These are phyloP conservation scores for Lizanozyma gosingica DNA, from an alignment of 1,139 yeast species.

Conservation along the genomic window DNA sequence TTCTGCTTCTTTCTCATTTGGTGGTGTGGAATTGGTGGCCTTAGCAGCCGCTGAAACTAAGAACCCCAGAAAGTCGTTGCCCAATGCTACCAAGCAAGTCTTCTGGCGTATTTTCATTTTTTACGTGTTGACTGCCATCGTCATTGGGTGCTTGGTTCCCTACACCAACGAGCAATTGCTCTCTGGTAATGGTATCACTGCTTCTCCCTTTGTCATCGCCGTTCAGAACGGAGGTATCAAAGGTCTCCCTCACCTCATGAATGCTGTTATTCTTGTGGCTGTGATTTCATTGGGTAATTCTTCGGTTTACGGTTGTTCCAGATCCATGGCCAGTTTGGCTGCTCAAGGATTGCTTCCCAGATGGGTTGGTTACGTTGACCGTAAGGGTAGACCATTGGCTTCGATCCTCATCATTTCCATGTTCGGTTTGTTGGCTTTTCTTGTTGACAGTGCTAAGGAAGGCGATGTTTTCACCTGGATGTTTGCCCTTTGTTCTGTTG, in stretches of 20 bases:
- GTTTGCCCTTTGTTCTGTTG: constrained; percentile 56
- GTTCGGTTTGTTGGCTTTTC: constrained; percentile 56
- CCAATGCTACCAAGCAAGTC: constrained; percentile 16
- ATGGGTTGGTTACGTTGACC: constrained; percentile 44
- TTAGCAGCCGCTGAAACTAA: constrained; percentile 17
- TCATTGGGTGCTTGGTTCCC: constrained; percentile 41
- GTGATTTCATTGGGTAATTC: constrained; percentile 49
- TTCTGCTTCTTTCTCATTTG: constrained; percentile 16
- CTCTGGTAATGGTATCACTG: constrained; percentile 22
- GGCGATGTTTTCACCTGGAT: constrained; percentile 54
- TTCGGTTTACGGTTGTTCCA: constrained; percentile 46
- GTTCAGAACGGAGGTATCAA: constrained; percentile 28
- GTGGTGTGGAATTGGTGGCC: constrained; percentile 17
- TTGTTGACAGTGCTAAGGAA: constrained; percentile 43
- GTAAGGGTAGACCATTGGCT: constrained; percentile 47
- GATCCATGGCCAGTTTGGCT: constrained; percentile 47
- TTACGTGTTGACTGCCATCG: constrained; percentile 29
- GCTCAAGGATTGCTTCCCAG: constrained; percentile 39
- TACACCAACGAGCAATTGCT: constrained; percentile 27
- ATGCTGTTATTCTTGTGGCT: constrained; percentile 43
- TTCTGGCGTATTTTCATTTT: constrained; percentile 16
- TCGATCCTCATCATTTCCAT: constrained; percentile 41
- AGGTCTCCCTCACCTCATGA: constrained; percentile 43
- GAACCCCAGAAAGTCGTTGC: constrained; percentile 15
- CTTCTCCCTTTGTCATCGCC: constrained; percentile 37